Base-by-base conservation (phyloP, 164 flowering plant genomes). In the Aristolochia fimbriata region DNA sequence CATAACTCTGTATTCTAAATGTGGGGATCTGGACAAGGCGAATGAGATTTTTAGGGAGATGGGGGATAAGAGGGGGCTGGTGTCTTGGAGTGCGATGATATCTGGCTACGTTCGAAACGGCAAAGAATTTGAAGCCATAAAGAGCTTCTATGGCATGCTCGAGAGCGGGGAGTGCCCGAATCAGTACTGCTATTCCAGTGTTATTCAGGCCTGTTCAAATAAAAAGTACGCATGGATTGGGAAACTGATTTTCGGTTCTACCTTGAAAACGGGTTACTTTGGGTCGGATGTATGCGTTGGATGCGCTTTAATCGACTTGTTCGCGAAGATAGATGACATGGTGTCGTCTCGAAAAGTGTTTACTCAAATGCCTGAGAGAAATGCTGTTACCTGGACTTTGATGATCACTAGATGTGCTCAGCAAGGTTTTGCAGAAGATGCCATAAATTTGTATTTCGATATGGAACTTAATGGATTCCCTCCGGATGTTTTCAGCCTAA, bases 21-120 rank as follows among this genome's bases (percentile, higher is more conserved):
- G 67, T 45, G 86, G 88, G 21, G 87, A 87, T 37, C 65, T 63
- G 71, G 65, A 22, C 15, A 68, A 53, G 3, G 92, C 92, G 0
- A 41, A 64, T 24, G 20, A 9, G 17, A 73, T 87, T 14, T 90
- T 87, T 37, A 62, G 69, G 15, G 55, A 19, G 4, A 87, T 87
- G 97, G 74, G 71, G 15, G 43, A 31, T 0, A 61, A 58, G 47
- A 71, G 79, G 51, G 82, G 87, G 59, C 70, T 87, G 74, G 87
- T 87, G 21, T 85, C 97, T 0, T 87, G 88, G 91, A 85, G 91
- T 55, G 82, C 94, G 0, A 79, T 89, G 81, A 79, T 89, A 43
- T 83, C 91, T 6, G 81, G 92, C 43, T 87, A 74, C 55, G 82
- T 85, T 0, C 76, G 77, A 50, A 80, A 74, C 59, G 61, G 67